Conservation (phyloP, 441 rosid genomes). For the Mallotus repandus region DNA sequence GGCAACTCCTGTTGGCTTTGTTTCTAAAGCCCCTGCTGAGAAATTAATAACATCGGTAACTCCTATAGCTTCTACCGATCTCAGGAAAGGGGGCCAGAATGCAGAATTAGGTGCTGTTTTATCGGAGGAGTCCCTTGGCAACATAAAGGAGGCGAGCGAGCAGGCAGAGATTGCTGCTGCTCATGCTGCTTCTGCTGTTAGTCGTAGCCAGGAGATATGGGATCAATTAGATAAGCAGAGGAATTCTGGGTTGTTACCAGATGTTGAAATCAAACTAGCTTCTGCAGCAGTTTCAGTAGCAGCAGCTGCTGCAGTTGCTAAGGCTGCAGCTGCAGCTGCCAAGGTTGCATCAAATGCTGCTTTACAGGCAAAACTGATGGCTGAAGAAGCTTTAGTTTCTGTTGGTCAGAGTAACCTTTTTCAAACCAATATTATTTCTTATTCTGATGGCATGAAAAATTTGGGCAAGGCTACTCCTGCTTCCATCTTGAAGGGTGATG, state of each 20-base stretch:
- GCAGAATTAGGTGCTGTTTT: slow-evolving; percentile 43
- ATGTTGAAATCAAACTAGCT: slow-evolving; percentile 64
- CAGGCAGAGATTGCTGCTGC: slow-evolving; percentile 91
- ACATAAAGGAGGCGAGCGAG: slow-evolving; percentile 64
- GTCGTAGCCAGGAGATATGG: slow-evolving; percentile 72
- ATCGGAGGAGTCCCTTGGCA: slow-evolving; percentile 60
- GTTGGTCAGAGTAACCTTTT: slow-evolving; percentile 27
- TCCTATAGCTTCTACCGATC: slow-evolving; percentile 40
- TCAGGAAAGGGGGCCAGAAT: slow-evolving; percentile 35
- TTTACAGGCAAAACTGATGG: slow-evolving; percentile 90
- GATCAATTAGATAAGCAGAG: slow-evolving; percentile 62
- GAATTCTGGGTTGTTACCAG: slow-evolving; percentile 51
- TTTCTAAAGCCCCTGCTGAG: slow-evolving; percentile 41
- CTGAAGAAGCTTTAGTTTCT: slow-evolving; percentile 70
- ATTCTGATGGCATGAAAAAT: slow-evolving; percentile 35
- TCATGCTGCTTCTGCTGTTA: slow-evolving; percentile 74
- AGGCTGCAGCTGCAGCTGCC: slow-evolving; percentile 97
- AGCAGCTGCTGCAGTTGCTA: slow-evolving; percentile 96
- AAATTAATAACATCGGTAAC: slow-evolving; percentile 40
- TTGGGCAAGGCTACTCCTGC: slow-evolving; percentile 53
- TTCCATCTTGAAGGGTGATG: slow-evolving; percentile 60
- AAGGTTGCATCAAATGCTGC: slow-evolving; percentile 94
- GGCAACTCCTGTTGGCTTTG: slow-evolving; percentile 39
- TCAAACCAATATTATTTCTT: slow-evolving; percentile 33
- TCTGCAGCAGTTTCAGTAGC: slow-evolving; percentile 82